These are phyloP conservation scores for Colletotrichum viniferum DNA, from an alignment of 2,329 filamentous ascomycete genomes.

Conservation along the genomic window DNA sequence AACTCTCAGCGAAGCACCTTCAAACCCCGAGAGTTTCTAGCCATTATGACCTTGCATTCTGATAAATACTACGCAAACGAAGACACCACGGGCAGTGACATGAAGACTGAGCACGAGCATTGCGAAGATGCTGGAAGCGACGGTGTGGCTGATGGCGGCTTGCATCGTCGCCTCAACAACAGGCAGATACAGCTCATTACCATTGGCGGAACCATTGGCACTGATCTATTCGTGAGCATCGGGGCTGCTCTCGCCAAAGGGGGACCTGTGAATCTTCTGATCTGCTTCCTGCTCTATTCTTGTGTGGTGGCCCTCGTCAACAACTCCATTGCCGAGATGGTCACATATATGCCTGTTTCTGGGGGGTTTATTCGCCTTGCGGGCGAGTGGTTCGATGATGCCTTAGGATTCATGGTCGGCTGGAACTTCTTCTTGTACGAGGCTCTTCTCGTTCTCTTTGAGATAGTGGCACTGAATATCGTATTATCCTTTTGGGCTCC, in stretches of 20 bases:
- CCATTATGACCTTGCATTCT: not conserved
- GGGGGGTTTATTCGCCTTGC: conserved; percentile 14
- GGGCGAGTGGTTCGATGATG: conserved; percentile 54
- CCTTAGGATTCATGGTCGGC: conserved; percentile 58
- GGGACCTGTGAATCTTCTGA: conserved; percentile 8
- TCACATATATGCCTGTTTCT: conserved; percentile 36
- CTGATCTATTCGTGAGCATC: conserved; percentile 52
- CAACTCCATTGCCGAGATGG: conserved; percentile 31
- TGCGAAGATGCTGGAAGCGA: not conserved
- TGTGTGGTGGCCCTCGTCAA: conserved; percentile 44
- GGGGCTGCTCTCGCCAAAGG: conserved; percentile 36
- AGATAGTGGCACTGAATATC: conserved; percentile 25
- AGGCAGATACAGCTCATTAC: conserved; percentile 50
- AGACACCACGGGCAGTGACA: not conserved
- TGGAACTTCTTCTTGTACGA: conserved; percentile 65
- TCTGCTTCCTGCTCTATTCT: conserved; percentile 16
- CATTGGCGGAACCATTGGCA: conserved; percentile 52
- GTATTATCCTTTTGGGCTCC: conserved; percentile 27
- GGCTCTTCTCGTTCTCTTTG: conserved; percentile 43
- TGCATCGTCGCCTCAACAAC: conserved; percentile 39
- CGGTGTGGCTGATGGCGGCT: not conserved
- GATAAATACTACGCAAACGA: not conserved
- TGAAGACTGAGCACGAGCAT: not conserved
- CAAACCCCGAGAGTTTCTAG: not conserved
- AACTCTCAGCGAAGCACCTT: not conserved